Conservation (phyloP, 202 grass and related monocot species). For the Zoysia matrella region DNA sequence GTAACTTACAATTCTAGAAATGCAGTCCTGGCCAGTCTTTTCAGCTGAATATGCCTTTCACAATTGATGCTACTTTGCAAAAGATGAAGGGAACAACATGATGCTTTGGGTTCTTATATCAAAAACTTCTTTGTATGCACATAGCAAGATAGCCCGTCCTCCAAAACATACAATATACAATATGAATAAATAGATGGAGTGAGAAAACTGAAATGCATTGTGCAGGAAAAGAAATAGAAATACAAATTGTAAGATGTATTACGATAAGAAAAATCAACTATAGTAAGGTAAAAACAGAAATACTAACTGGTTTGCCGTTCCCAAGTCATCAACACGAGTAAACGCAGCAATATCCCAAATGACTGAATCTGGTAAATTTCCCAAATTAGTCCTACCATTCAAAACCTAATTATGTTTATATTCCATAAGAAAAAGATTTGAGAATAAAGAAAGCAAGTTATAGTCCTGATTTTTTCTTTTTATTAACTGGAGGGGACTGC, state of each 20-base stretch:
- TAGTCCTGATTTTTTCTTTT: background rate
- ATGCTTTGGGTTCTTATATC: conserved; percentile 43
- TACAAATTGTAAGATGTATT: conserved; percentile 16
- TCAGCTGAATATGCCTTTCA: conserved; percentile 46
- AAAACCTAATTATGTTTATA: conserved; percentile 16
- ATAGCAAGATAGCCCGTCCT: conserved; percentile 51
- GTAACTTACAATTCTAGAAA: conserved; percentile 52
- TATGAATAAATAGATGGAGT: conserved; percentile 41
- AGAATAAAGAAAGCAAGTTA: conserved; percentile 22
- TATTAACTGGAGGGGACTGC: conserved; percentile 37
- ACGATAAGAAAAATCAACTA: conserved; percentile 19
- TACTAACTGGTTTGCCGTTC: background rate
- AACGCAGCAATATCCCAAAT: conserved; percentile 5
- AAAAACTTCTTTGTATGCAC: conserved; percentile 41
- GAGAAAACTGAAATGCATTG: conserved; percentile 15
- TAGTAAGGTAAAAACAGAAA: conserved; percentile 4
- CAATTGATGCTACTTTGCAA: conserved; percentile 47
- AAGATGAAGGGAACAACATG: conserved; percentile 48
- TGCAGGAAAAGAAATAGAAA: conserved; percentile 23
- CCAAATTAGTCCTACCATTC: background rate
- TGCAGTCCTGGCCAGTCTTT: conserved; percentile 42
- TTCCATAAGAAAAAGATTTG: background rate
- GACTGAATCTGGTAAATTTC: conserved; percentile 24
- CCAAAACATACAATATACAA: conserved; percentile 31
- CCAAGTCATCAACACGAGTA: conserved; percentile 23